Conservation (phyloP, 345 rosid genomes). For the Brassica nigra region DNA sequence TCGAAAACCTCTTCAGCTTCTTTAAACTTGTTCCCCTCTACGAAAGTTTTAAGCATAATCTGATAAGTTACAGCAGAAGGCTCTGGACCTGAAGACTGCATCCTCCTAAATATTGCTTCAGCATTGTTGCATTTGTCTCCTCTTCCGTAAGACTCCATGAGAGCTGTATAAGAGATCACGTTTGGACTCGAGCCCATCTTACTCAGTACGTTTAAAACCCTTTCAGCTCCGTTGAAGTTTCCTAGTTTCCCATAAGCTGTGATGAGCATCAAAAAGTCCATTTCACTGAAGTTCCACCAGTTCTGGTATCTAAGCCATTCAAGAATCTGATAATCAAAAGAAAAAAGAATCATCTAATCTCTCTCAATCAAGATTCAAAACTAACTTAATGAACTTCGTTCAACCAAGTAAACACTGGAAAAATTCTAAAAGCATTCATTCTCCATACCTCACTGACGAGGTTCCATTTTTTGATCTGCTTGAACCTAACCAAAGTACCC, state of each 20-base stretch:
- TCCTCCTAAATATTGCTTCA: constrained; percentile 89
- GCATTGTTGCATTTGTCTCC: constrained; percentile 85
- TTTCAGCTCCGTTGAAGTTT: constrained; percentile 84
- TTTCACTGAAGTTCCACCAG: constrained; percentile 94
- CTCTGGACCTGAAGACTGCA: constrained; percentile 89
- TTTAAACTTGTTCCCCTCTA: constrained; percentile 80
- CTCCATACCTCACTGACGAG: constrained; percentile 77
- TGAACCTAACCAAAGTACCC: constrained; percentile 87
- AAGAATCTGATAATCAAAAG: constrained; percentile 57
- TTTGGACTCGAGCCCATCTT: constrained; percentile 70
- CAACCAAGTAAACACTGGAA: background rate
- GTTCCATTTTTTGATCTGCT: constrained; percentile 91
- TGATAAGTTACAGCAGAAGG: constrained; percentile 96
- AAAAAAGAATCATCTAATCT: background rate
- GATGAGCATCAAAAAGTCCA: constrained; percentile 84
- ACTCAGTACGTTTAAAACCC: constrained; percentile 62
- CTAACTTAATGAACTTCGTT: background rate
- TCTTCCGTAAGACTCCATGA: constrained; percentile 94
- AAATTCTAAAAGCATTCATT: background rate
- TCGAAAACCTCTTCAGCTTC: constrained; percentile 85
- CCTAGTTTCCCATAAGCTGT: constrained; percentile 91
- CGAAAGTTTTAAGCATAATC: constrained; percentile 79
- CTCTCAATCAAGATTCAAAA: constrained; percentile 8
- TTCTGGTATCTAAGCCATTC: constrained; percentile 86
- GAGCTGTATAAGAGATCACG: constrained; percentile 85